Evolutionary conservation across 352 stramenopile species (phyloP).

Genomic region (Globisporangium canariense): DNA sequence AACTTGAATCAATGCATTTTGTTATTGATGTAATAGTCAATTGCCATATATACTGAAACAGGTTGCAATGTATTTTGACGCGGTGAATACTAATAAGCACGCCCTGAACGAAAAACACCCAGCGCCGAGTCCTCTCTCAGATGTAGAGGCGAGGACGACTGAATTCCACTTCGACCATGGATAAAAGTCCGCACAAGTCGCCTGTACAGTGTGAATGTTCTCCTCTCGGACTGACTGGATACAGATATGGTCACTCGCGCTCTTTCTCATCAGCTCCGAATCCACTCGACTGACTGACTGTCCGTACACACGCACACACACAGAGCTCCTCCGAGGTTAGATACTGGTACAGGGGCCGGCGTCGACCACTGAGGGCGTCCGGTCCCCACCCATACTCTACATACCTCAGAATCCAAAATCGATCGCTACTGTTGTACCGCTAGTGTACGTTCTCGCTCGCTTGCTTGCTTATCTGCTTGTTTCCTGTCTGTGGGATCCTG

Average conservation of each 20-base stretch:
- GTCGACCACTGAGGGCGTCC: background rate
- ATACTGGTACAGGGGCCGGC: too few species aligned
- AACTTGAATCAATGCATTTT: background rate
- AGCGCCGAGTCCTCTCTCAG: background rate
- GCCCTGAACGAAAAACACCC: background rate
- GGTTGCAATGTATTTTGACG: background rate
- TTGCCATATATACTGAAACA: background rate
- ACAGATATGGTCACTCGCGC: background rate
- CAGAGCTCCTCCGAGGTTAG: too few species aligned
- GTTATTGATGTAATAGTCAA: background rate
- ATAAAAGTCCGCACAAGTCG: background rate
- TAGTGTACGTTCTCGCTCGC: too few species aligned
- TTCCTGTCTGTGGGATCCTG: background rate
- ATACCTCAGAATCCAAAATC: background rate
- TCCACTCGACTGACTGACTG: background rate
- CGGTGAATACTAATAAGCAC: background rate
- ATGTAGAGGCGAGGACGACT: constrained; percentile 5
- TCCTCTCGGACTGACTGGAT: background rate
- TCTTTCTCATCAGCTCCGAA: background rate
- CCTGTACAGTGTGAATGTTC: background rate
- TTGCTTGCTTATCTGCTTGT: too few species aligned
- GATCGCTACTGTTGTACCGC: too few species aligned
- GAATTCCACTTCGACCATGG: background rate
- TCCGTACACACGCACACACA: background rate
- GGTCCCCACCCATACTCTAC: background rate